phyloP scores from a whole-genome alignment of 1,139 yeast species.

The Candida glucosophila region DNA sequence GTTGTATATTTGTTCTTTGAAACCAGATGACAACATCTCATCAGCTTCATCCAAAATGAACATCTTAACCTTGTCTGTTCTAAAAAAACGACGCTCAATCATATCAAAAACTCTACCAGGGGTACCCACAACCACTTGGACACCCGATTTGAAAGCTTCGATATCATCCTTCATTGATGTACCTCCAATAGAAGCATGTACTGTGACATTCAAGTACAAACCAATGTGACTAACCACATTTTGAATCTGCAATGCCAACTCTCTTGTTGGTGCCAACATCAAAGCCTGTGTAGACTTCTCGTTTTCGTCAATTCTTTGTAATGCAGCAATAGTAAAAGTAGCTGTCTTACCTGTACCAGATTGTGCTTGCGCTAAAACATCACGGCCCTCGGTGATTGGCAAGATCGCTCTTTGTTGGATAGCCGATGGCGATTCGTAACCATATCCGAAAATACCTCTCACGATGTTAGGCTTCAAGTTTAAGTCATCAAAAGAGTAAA shows the following conservation, averaged over 20 bases:
- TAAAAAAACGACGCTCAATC: constrained; percentile 90
- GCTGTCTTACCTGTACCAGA: constrained; percentile 99
- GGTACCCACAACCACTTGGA: constrained; percentile 96
- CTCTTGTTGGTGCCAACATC: constrained; percentile 98
- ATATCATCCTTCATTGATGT: constrained; percentile 87
- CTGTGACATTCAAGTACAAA: constrained; percentile 85
- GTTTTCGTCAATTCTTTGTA: constrained; percentile 82
- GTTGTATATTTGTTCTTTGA: constrained; percentile 96
- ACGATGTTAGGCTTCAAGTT: constrained; percentile 71
- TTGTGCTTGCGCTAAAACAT: constrained; percentile 98
- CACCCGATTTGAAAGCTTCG: constrained; percentile 86
- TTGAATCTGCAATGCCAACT: constrained; percentile 95
- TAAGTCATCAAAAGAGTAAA: constrained; percentile 80
- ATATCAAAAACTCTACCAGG: constrained; percentile 98
- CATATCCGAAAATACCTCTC: constrained; percentile 93
- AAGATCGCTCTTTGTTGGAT: constrained; percentile 97
- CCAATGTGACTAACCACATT: constrained; percentile 93
- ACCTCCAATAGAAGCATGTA: constrained; percentile 99
- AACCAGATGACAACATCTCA: constrained; percentile 95
- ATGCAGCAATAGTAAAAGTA: constrained; percentile 93
- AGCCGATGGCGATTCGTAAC: constrained; percentile 96
- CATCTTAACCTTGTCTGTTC: constrained; percentile 88
- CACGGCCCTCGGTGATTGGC: constrained; percentile 95
- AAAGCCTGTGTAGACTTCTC: constrained; percentile 84
- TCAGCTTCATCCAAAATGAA: constrained; percentile 98